These are phyloP conservation scores for Flaveria bidentis DNA, from an alignment of 129 eudicot species.

Conservation along the genomic window DNA sequence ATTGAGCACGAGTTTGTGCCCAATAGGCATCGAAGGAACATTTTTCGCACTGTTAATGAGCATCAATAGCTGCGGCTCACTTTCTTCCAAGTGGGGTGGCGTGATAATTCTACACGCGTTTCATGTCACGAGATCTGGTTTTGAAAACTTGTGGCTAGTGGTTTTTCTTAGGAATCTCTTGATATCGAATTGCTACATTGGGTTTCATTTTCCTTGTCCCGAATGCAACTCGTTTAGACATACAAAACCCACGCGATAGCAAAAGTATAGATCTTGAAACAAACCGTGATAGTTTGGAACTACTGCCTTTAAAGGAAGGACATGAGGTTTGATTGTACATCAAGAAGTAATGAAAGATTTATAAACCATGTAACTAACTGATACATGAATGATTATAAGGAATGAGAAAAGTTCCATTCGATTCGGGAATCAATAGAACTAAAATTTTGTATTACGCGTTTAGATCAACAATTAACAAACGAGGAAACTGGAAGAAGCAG, in stretches of 20 bases:
- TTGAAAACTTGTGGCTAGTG: slow-evolving; percentile 53
- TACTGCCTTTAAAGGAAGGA: slow-evolving; percentile 46
- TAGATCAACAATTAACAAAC: slow-evolving; percentile 5
- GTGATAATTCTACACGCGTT: slow-evolving; percentile 46
- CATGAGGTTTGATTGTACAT: slow-evolving; percentile 38
- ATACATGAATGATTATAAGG: neutral
- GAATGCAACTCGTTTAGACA: slow-evolving; percentile 33
- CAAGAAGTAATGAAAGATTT: slow-evolving; percentile 4
- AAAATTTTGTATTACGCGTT: neutral
- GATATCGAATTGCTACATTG: slow-evolving; percentile 42
- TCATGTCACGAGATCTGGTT: slow-evolving; percentile 54
- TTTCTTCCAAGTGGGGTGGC: slow-evolving; percentile 57
- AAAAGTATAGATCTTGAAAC: neutral
- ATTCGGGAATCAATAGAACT: neutral
- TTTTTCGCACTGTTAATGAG: slow-evolving; percentile 69
- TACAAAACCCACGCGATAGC: slow-evolving; percentile 15
- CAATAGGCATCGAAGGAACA: slow-evolving; percentile 65
- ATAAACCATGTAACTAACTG: slow-evolving; percentile 1
- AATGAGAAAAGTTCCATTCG: neutral
- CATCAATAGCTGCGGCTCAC: slow-evolving; percentile 56
- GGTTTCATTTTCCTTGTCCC: slow-evolving; percentile 56
- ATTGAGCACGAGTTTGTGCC: slow-evolving; percentile 55
- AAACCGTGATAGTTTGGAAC: slow-evolving; percentile 33
- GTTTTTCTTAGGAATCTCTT: slow-evolving; percentile 44
- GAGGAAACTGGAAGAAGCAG: neutral